These are phyloP conservation scores for Extremus antarcticus DNA, from an alignment of 495 filamentous ascomycete genomes.

Conservation along the genomic window DNA sequence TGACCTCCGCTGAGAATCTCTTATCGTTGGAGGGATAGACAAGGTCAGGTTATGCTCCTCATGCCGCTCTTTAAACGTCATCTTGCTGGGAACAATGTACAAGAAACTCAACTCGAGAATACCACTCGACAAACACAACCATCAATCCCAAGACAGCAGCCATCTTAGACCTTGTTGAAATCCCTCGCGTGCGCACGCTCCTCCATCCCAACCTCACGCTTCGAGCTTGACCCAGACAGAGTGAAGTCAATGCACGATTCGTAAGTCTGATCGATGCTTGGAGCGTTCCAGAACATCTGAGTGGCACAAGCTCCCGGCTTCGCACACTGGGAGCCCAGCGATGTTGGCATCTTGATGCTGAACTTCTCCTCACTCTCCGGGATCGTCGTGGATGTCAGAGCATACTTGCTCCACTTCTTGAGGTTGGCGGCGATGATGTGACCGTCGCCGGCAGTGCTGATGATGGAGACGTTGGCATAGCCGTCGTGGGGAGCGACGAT, in stretches of 20 bases:
- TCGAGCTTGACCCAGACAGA: constrained; percentile 23
- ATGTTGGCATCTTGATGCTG: constrained; percentile 50
- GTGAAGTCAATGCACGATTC: constrained; percentile 65
- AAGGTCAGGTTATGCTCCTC: too few species aligned
- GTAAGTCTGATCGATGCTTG: constrained; percentile 58
- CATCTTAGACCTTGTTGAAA: constrained; percentile 2
- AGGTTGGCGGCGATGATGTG: constrained; percentile 45
- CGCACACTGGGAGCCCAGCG: constrained; percentile 46
- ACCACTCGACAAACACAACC: not conserved
- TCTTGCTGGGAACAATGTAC: not conserved
- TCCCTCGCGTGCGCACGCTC: constrained; percentile 7
- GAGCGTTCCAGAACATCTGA: constrained; percentile 61
- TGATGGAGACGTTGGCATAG: constrained; percentile 56
- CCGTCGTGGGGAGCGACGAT: constrained; percentile 56
- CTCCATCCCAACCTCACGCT: not conserved
- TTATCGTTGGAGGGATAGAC: too few species aligned
- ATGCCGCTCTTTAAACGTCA: not conserved
- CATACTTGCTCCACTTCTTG: constrained; percentile 47
- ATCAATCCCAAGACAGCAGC: not conserved
- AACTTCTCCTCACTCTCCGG: constrained; percentile 52
- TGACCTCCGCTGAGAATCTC: too few species aligned
- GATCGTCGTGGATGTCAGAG: constrained; percentile 37
- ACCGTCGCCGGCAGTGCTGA: constrained; percentile 40
- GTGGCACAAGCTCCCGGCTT: constrained; percentile 54
- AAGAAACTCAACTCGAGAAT: not conserved